Base-by-base conservation (phyloP, 768 basidiomycete genomes). In the Mycena rebaudengoi region DNA sequence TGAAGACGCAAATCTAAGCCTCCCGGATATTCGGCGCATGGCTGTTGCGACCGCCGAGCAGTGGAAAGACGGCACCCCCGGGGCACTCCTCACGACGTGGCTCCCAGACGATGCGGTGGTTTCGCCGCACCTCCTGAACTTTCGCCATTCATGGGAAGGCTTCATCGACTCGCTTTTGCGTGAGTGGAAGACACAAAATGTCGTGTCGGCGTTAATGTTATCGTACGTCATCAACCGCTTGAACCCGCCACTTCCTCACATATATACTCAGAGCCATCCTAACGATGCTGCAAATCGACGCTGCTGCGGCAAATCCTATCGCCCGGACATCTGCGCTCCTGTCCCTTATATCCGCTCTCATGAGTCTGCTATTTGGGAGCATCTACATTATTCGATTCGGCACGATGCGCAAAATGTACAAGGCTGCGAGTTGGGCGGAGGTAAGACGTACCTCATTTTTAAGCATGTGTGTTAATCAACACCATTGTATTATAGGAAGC, bases 141-240 rank as follows among this genome's bases (percentile, higher is more conserved):
- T 67, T 11, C 50, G 46, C 7, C 55, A 62, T 23, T 63, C 66
- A 1, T 67, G 66, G 66, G 66, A 67, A 45, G 61, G 29, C 1
- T 64, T 67, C 52, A 64, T 67, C 13, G 66, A 67, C 28, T 54
- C 66, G 3, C 33, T 64, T 1, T 55, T 86, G 61, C 78, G 83
- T 7, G 86, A 86, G 67, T 87, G 86, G 85, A 87, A 87, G 75
- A 87, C 86, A 11, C 70, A 86, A 33, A 87, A 87, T 60, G 76
- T 87, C 25, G 80, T 88, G 11, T 85, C 84, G 20, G 87, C 84
- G 5, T 66, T 88, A 43, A 59, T 67, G 57, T 33, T 67, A 4
- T 60, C 66, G 66, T 67, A 28, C 20, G 62, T 59, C 3, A 3
- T 32, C n/a, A 10, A 8, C 10, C 4, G 13, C 7, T 33, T 32